A percentile compares a stretch with the other conserved stretches of the same genome.
Evolutionary conservation across 2,329 filamentous ascomycete genomes (phyloP).

Genomic region (Endoconidiophora laricicola): DNA sequence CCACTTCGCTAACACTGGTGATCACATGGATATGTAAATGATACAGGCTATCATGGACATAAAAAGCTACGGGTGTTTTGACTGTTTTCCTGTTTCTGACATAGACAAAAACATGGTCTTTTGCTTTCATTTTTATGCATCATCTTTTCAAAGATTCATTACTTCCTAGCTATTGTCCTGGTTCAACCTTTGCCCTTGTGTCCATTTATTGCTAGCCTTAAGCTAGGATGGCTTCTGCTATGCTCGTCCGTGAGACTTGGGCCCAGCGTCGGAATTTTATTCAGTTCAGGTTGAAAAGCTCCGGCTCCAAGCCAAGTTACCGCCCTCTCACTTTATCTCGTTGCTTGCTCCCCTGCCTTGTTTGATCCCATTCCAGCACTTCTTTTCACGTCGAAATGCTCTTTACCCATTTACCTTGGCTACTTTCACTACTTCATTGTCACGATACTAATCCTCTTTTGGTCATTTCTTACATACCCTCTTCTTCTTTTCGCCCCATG

Average conservation of each 20-base stretch:
- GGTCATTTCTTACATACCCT: neutral
- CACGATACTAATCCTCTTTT: conserved; percentile 2
- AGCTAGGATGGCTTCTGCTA: no score
- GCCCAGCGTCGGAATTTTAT: no score
- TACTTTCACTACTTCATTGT: neutral
- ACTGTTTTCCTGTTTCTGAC: no score
- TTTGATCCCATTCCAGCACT: neutral
- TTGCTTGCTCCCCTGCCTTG: neutral
- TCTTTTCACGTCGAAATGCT: neutral
- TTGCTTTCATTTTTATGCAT: neutral
- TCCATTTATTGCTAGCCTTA: neutral
- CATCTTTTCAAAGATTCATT: neutral
- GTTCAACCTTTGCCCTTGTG: neutral
- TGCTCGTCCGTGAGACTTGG: no score
- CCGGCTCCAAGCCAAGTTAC: no score
- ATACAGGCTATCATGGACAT: no score
- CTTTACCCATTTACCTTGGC: neutral
- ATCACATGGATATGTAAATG: conserved; percentile 49
- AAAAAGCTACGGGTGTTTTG: no score
- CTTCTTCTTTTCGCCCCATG: conserved; percentile 2
- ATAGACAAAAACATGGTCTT: no score
- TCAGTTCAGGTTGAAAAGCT: no score
- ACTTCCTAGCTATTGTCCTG: neutral
- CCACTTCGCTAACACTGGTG: conserved; percentile 68
- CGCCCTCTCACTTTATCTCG: no score